A percentile compares a stretch with the other conserved stretches of the same genome.
Conservation (phyloP, 257 asterid species). For the Solanum pinnatisectum region DNA sequence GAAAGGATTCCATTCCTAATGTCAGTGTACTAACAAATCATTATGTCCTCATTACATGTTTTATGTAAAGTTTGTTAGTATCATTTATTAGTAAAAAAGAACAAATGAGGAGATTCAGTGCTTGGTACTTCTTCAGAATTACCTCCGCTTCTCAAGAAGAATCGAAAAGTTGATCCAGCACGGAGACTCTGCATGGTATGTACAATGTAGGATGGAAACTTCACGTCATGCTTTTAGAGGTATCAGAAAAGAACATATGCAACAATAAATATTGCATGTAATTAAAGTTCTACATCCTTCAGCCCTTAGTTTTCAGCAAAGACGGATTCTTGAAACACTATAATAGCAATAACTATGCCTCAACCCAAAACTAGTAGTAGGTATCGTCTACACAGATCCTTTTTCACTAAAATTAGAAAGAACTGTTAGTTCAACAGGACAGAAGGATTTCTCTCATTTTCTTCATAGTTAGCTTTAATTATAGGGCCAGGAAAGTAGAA, state of each 20-base stretch:
- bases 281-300: background rate
- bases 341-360: background rate
- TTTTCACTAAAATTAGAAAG: background rate
- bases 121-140: background rate
- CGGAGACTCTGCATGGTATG: background rate
- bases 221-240: background rate
- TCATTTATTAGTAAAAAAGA: background rate
- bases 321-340: background rate
- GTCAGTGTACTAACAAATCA: background rate
- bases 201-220: background rate
- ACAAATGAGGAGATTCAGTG: background rate
- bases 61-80: background rate
- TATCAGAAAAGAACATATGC: background rate
- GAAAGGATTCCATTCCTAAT: background rate
- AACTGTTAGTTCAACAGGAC: background rate
- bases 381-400: background rate
- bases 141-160: background rate
- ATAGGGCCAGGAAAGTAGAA: background rate
- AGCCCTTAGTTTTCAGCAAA: background rate
- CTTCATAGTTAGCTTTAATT: background rate
- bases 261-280: background rate
- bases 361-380: background rate
- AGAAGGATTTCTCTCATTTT: background rate
- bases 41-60: background rate
- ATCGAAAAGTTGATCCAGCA: background rate